A percentile compares a stretch with the other conserved stretches of the same genome.
Conservation (phyloP, 2,329 filamentous ascomycete species). For the Plenodomus lindquistii region DNA sequence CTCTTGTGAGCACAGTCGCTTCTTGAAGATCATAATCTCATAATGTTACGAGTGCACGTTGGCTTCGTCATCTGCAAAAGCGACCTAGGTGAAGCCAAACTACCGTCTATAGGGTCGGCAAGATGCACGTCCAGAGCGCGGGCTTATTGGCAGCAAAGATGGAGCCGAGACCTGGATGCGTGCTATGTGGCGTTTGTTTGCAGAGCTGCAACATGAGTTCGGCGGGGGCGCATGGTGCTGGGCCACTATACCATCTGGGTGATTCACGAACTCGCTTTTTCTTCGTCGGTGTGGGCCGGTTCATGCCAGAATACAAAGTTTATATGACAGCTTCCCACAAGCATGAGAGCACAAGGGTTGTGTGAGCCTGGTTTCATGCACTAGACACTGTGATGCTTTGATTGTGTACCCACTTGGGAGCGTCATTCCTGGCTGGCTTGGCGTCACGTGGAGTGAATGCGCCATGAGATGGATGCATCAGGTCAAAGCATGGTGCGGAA, state of each 20-base stretch:
- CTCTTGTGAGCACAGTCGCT: slow-evolving; percentile 65
- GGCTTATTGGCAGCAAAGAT: slow-evolving; percentile 6
- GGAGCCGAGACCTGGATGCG: slow-evolving; percentile 7
- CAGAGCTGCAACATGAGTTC: slow-evolving; percentile 33
- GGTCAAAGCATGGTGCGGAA: slow-evolving; percentile 1
- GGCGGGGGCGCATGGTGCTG: slow-evolving; percentile 28
- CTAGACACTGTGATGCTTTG: slow-evolving; percentile 3
- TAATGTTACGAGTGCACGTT: slow-evolving; percentile 2
- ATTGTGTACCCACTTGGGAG: slow-evolving; percentile 2
- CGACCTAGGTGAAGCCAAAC: background rate
- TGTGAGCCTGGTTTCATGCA: slow-evolving; percentile 9
- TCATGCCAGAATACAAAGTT: slow-evolving; percentile 24
- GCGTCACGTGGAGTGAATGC: slow-evolving; percentile 12
- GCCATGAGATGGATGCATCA: slow-evolving; percentile 4
- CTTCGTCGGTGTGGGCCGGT: slow-evolving; percentile 14
- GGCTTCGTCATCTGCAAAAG: slow-evolving; percentile 9
- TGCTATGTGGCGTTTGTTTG: slow-evolving; percentile 22
- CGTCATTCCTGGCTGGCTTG: slow-evolving; percentile 6
- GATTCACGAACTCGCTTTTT: slow-evolving; percentile 5
- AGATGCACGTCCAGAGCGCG: background rate
- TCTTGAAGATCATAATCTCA: background rate
- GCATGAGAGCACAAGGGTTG: background rate
- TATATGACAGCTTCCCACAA: slow-evolving; percentile 6
- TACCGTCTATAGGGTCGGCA: background rate
- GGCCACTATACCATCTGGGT: slow-evolving; percentile 5